Conservation (phyloP, 352 stramenopile species). For the Albugo laibachii region DNA sequence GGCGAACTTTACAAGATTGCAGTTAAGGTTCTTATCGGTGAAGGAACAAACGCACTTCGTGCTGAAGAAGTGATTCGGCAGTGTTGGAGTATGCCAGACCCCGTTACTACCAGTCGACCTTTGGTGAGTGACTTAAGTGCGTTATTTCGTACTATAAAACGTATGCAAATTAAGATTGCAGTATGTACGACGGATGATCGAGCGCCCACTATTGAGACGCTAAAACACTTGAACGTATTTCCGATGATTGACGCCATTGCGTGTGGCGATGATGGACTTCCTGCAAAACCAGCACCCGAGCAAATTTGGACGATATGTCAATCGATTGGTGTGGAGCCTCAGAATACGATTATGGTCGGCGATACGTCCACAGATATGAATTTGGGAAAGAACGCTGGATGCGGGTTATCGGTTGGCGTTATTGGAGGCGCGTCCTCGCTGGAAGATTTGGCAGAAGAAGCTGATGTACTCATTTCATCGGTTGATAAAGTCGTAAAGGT, state of each 20-base stretch:
- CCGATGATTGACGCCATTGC: conserved; percentile 58
- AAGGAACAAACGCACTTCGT: conserved; percentile 41
- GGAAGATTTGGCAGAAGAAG: conserved; percentile 60
- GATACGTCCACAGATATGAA: conserved; percentile 75
- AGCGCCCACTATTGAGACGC: conserved; percentile 48
- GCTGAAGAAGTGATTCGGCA: conserved; percentile 45
- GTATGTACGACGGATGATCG: conserved; percentile 77
- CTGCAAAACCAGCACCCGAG: conserved; percentile 60
- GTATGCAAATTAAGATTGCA: conserved; percentile 77
- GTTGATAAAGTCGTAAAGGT: conserved; percentile 60
- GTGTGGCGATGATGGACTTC: conserved; percentile 66
- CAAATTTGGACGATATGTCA: conserved; percentile 76
- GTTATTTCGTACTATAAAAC: conserved; percentile 69
- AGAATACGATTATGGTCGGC: conserved; percentile 80
- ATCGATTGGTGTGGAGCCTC: conserved; percentile 42
- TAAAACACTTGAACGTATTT: conserved; percentile 46
- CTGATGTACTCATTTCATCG: conserved; percentile 64
- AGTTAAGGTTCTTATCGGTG: conserved; percentile 41
- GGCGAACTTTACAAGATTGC: conserved; percentile 68
- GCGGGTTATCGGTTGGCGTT: conserved; percentile 55
- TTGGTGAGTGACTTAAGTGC: conserved; percentile 35
- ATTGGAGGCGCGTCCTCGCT: conserved; percentile 58
- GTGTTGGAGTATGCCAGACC: conserved; percentile 71
- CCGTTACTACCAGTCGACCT: conserved; percentile 44
- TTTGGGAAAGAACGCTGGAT: conserved; percentile 55